A percentile compares a stretch with the other conserved stretches of the same genome.
Conservation (phyloP, 1,284 basidiomycete genomes). For the Termitomyces sp. region DNA sequence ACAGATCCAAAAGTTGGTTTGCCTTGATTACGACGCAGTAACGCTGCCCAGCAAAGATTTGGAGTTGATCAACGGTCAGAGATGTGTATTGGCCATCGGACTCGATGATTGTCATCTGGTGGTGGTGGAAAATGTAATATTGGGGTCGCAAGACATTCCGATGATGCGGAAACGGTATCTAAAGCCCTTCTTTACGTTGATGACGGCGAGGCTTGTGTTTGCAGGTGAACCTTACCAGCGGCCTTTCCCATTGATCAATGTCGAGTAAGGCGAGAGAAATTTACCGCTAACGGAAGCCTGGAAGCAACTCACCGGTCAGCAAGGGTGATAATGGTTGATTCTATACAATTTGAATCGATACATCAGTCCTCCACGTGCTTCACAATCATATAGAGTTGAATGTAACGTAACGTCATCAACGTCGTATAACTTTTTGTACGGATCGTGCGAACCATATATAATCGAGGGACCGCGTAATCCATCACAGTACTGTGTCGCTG, state of each 20-base stretch:
- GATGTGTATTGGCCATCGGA: slow-evolving; percentile 36
- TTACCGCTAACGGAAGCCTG: not conserved
- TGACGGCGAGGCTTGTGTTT: slow-evolving; percentile 21
- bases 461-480: slow-evolving; percentile 25
- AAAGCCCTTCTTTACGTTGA: slow-evolving; percentile 24
- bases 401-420: slow-evolving; percentile 27
- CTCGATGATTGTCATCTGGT: slow-evolving; percentile 12
- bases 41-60: slow-evolving; percentile 25
- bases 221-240: slow-evolving; percentile 26
- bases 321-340: slow-evolving; percentile 27
- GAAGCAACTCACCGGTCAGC: slow-evolving; percentile 24
- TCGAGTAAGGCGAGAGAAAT: slow-evolving; percentile 9
- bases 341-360: slow-evolving; percentile 11
- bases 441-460: slow-evolving; percentile 25
- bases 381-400: not conserved
- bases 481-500: slow-evolving; percentile 26
- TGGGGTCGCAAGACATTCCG: slow-evolving; percentile 29
- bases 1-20: slow-evolving; percentile 37
- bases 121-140: slow-evolving; percentile 22
- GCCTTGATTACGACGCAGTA: slow-evolving; percentile 19
- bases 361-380: not conserved
- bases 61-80: slow-evolving; percentile 32
- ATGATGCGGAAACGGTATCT: slow-evolving; percentile 45
- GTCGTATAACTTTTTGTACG: slow-evolving; percentile 22
- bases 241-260: slow-evolving; percentile 30